Percentiles rank a stretch among this genome's conserved stretches.
phyloP scores from a whole-genome alignment of 148 eudicot genomes.

The Fagopyrum esculentum region DNA sequence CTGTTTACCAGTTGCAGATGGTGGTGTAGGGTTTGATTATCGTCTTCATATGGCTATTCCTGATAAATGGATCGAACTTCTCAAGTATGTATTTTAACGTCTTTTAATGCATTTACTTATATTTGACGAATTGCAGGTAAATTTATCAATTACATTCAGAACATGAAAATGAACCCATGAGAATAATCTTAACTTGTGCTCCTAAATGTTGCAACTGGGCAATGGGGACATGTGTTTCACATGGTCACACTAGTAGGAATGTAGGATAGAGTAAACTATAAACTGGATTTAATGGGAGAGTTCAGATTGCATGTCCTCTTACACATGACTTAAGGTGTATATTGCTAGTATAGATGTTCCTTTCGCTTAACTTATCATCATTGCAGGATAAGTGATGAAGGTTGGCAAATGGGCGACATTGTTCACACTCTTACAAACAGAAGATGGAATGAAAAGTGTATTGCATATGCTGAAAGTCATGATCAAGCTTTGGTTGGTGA shows the following conservation, averaged over 20 bases:
- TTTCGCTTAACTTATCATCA: not conserved
- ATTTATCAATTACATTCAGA: not conserved
- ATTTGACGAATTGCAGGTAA: not conserved
- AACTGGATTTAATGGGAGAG: not conserved
- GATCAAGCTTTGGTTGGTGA: conserved; percentile 99
- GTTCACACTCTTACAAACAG: conserved; percentile 72
- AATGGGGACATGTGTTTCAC: not conserved
- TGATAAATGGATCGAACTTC: conserved; percentile 97
- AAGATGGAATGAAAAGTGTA: conserved; percentile 92
- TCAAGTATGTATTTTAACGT: conserved; percentile 49
- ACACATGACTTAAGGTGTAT: not conserved
- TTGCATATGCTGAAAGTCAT: conserved; percentile 96
- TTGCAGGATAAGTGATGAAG: conserved; percentile 81
- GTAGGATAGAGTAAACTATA: not conserved
- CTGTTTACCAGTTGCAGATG: conserved; percentile 78
- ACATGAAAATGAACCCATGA: not conserved
- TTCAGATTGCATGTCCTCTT: not conserved
- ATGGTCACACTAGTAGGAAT: not conserved
- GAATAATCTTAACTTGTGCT: not conserved
- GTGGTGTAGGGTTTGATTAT: conserved; percentile 94
- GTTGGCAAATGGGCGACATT: conserved; percentile 94
- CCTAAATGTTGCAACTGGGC: not conserved
- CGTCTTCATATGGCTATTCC: conserved; percentile 99
- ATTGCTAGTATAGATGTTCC: not conserved
- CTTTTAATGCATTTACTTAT: not conserved